Evolutionary conservation across 441 rosid species (phyloP).

Genomic region (Croton laevigatus): DNA sequence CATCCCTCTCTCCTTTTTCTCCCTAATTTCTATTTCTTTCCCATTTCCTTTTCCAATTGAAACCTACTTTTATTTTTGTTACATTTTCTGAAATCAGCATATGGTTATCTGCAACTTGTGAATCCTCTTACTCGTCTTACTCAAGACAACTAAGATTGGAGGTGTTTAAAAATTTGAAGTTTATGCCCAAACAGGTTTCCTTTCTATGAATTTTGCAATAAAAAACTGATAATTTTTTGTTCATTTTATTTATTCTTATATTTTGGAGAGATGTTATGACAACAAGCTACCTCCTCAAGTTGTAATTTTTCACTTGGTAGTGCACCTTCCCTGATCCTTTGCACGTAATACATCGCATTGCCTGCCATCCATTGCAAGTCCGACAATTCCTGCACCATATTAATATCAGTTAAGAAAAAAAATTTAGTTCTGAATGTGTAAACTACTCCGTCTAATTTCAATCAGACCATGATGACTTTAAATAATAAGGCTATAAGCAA

Average conservation of each 20-base stretch:
- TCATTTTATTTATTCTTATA: background rate
- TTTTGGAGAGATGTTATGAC: constrained; percentile 4
- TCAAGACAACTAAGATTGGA: background rate
- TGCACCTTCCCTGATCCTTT: constrained; percentile 84
- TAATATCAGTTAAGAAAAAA: constrained; percentile 15
- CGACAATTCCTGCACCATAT: constrained; percentile 59
- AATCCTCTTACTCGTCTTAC: background rate
- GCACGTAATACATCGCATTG: constrained; percentile 81
- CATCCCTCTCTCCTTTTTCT: too few species aligned
- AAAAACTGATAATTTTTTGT: background rate
- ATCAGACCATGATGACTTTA: constrained; percentile 1
- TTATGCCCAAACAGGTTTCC: background rate
- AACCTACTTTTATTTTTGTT: too few species aligned
- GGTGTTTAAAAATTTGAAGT: background rate
- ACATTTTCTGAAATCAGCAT: too few species aligned
- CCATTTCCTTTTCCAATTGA: too few species aligned
- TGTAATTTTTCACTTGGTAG: constrained; percentile 73
- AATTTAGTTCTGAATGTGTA: background rate
- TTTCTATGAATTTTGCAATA: background rate
- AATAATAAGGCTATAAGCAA: background rate
- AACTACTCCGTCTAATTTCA: background rate
- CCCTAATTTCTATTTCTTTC: too few species aligned
- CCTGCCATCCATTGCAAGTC: constrained; percentile 91
- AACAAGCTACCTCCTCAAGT: constrained; percentile 61
- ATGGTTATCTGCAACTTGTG: background rate